phyloP scores from a whole-genome alignment of 148 eudicot species.

The Pouteria glomerata region DNA sequence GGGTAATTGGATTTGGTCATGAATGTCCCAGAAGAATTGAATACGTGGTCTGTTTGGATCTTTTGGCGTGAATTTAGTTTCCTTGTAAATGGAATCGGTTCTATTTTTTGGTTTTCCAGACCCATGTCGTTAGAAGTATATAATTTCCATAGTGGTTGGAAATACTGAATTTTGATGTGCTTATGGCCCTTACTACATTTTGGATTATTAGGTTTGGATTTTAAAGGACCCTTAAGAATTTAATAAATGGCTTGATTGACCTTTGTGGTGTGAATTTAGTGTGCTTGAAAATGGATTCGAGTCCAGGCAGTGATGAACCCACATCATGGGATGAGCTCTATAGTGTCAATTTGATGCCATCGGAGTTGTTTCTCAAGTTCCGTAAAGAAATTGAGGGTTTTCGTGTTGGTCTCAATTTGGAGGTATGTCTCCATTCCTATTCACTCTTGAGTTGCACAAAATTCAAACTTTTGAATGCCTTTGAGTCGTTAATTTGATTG shows the following conservation, averaged over 20 bases:
- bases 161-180: background rate
- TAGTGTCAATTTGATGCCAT: constrained; percentile 65
- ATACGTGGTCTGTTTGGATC: too few species aligned
- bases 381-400: constrained; percentile 63
- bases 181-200: background rate
- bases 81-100: background rate
- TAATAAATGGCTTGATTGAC: background rate
- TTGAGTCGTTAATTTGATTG: background rate
- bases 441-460: background rate
- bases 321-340: constrained; percentile 78
- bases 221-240: background rate
- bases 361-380: constrained; percentile 74
- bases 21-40: too few species aligned
- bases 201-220: background rate
- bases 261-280: background rate
- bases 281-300: constrained; percentile 42
- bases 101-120: background rate
- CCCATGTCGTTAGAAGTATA: background rate
- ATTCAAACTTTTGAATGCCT: background rate
- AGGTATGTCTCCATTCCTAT: constrained; percentile 36
- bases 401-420: constrained; percentile 73
- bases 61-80: too few species aligned
- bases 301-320: constrained; percentile 39
- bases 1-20: too few species aligned
- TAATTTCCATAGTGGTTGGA: too few species aligned